A percentile compares a stretch with the other conserved stretches of the same genome.
phyloP scores from a whole-genome alignment of 495 filamentous ascomycete genomes.

The Penicillium subrubescens region DNA sequence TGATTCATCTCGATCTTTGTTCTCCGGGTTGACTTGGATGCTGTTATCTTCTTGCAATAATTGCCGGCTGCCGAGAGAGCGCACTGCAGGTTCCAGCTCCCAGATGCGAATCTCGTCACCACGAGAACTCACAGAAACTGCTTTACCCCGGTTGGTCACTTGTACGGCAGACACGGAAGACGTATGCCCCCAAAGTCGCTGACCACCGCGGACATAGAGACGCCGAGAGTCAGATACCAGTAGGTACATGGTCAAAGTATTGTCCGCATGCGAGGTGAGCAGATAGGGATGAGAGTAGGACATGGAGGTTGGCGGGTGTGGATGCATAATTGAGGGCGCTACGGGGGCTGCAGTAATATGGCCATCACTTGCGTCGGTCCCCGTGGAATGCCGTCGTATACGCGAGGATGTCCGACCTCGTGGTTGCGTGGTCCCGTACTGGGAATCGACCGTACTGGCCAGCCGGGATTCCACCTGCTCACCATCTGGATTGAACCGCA shows the following conservation, averaged over 20 bases:
- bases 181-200: slow-evolving; percentile 89
- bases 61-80: slow-evolving; percentile 42
- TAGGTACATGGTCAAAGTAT: slow-evolving; percentile 86
- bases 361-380: background rate
- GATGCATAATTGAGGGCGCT: slow-evolving; percentile 41
- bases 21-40: slow-evolving; percentile 54
- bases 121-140: slow-evolving; percentile 78
- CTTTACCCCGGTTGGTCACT: slow-evolving; percentile 84
- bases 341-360: background rate
- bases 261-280: slow-evolving; percentile 84
- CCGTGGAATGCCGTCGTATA: slow-evolving; percentile 28
- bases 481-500: slow-evolving; percentile 61
- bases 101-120: slow-evolving; percentile 91
- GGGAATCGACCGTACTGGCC: slow-evolving; percentile 48
- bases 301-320: slow-evolving; percentile 65
- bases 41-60: slow-evolving; percentile 50
- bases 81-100: slow-evolving; percentile 82
- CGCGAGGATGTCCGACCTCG: slow-evolving; percentile 41
- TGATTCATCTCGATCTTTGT: slow-evolving; percentile 18
- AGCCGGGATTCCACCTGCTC: slow-evolving; percentile 59
- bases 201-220: slow-evolving; percentile 73
- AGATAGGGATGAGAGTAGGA: slow-evolving; percentile 93
- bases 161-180: slow-evolving; percentile 86
- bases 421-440: slow-evolving; percentile 39
- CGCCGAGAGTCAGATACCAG: slow-evolving; percentile 70